Conservation (phyloP, 352 stramenopile species). For the Phytophthora quininea region DNA sequence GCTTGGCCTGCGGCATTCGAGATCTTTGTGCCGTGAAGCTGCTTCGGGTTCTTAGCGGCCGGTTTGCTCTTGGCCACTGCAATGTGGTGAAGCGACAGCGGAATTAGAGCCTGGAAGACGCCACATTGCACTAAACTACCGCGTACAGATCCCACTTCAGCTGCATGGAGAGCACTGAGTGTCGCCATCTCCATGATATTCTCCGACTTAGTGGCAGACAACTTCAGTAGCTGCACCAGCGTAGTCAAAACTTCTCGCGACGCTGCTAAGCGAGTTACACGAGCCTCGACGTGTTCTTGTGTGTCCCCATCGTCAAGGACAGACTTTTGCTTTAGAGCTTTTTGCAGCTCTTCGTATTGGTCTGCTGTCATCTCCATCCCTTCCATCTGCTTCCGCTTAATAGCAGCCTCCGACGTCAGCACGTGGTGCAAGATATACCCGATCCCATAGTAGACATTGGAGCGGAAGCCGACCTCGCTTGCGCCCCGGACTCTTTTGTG, state of each 20-base stretch:
- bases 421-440: slow-evolving; percentile 95
- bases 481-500: slow-evolving; percentile 30
- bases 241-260: slow-evolving; percentile 71
- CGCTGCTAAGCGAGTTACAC: slow-evolving; percentile 60
- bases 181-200: slow-evolving; percentile 83
- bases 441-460: slow-evolving; percentile 93
- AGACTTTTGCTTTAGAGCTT: slow-evolving; percentile 94
- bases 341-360: slow-evolving; percentile 98
- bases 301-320: slow-evolving; percentile 92
- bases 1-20: slow-evolving; percentile 90
- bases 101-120: slow-evolving; percentile 77
- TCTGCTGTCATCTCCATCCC: slow-evolving; percentile 97
- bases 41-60: slow-evolving; percentile 47
- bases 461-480: slow-evolving; percentile 61
- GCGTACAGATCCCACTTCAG: slow-evolving; percentile 66
- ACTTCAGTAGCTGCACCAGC: slow-evolving; percentile 83
- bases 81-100: slow-evolving; percentile 57
- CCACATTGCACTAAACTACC: slow-evolving; percentile 82
- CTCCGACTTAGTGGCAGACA: slow-evolving; percentile 67
- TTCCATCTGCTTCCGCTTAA: slow-evolving; percentile 96
- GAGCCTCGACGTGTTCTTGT: slow-evolving; percentile 66
- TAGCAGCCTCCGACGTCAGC: slow-evolving; percentile 92
- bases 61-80: slow-evolving; percentile 33
- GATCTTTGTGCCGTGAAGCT: slow-evolving; percentile 82
- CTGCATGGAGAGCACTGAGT: slow-evolving; percentile 69